Evolutionary conservation across 169 alveolate species (phyloP).

Genomic region (Plasmodium coatneyi): DNA sequence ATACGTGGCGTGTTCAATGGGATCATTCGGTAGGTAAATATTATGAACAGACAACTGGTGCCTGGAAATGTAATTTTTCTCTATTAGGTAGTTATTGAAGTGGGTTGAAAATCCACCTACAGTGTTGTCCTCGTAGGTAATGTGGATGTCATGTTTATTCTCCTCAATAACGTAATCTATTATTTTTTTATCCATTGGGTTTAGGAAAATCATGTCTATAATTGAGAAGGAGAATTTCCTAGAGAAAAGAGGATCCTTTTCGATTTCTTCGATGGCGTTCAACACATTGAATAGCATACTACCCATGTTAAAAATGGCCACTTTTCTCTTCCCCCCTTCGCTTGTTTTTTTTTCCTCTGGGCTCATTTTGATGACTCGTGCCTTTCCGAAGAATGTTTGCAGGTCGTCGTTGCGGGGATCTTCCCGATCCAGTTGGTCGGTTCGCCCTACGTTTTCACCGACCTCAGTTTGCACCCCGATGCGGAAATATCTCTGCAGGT

Average conservation of each 20-base stretch:
- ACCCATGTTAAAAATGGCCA: slow-evolving; percentile 54
- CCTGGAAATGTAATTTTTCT: slow-evolving; percentile 31
- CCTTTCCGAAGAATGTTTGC: slow-evolving; percentile 9
- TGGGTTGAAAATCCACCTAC: slow-evolving; percentile 70
- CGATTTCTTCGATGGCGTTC: slow-evolving; percentile 53
- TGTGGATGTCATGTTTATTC: slow-evolving; percentile 26
- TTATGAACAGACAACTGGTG: slow-evolving; percentile 33
- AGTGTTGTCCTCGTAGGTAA: slow-evolving; percentile 64
- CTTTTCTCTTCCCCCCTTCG: background rate
- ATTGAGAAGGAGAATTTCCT: slow-evolving; percentile 28
- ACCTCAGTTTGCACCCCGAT: slow-evolving; percentile 10
- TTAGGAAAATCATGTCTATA: slow-evolving; percentile 64
- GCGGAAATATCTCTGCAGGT: slow-evolving; percentile 12
- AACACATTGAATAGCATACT: slow-evolving; percentile 61
- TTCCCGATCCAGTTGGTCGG: background rate
- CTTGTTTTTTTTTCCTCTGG: background rate
- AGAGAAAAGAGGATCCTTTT: background rate
- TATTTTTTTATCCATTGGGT: slow-evolving; percentile 50
- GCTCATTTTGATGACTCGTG: slow-evolving; percentile 46
- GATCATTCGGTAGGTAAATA: slow-evolving; percentile 40
- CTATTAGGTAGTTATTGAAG: slow-evolving; percentile 50
- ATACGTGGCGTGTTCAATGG: slow-evolving; percentile 54
- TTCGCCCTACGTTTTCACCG: background rate
- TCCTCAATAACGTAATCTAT: slow-evolving; percentile 32
- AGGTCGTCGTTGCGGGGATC: background rate